Evolutionary conservation across 345 rosid species (phyloP).

Genomic region (Microthlaspi erraticum): DNA sequence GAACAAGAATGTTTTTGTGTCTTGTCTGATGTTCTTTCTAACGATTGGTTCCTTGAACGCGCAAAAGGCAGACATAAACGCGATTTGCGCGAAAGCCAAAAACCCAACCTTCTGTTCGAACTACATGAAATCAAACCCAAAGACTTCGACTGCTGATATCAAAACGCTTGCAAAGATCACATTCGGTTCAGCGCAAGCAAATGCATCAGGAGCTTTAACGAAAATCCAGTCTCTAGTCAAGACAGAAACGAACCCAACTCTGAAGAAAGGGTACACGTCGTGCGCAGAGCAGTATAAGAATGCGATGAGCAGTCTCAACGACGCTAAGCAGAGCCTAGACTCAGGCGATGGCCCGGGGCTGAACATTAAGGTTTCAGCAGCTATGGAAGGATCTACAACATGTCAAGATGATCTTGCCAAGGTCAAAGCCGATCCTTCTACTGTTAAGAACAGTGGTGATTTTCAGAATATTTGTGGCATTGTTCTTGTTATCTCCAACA

Average conservation of each 20-base stretch:
- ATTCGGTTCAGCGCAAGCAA: constrained; percentile 35
- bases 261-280: constrained; percentile 33
- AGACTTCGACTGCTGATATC: constrained; percentile 27
- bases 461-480: constrained; percentile 40
- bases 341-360: constrained; percentile 26
- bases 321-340: constrained; percentile 25
- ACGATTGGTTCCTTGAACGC: constrained; percentile 32
- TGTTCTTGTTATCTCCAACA: constrained; percentile 44
- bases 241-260: constrained; percentile 12
- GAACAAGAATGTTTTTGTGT: constrained; percentile 18
- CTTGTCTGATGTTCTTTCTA: constrained; percentile 27
- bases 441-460: constrained; percentile 32
- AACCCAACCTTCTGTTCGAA: constrained; percentile 29
- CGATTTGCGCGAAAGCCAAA: constrained; percentile 35
- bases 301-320: constrained; percentile 33
- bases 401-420: constrained; percentile 23
- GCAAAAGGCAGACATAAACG: constrained; percentile 23
- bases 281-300: constrained; percentile 27
- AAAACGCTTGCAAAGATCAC: constrained; percentile 31
- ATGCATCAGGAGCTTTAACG: constrained; percentile 20
- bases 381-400: constrained; percentile 36
- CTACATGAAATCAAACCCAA: constrained; percentile 36
- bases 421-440: constrained; percentile 30
- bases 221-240: constrained; percentile 15
- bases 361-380: constrained; percentile 44